Conservation (phyloP, 1,284 basidiomycete species). For the Cutaneotrichosporon cutaneum region DNA sequence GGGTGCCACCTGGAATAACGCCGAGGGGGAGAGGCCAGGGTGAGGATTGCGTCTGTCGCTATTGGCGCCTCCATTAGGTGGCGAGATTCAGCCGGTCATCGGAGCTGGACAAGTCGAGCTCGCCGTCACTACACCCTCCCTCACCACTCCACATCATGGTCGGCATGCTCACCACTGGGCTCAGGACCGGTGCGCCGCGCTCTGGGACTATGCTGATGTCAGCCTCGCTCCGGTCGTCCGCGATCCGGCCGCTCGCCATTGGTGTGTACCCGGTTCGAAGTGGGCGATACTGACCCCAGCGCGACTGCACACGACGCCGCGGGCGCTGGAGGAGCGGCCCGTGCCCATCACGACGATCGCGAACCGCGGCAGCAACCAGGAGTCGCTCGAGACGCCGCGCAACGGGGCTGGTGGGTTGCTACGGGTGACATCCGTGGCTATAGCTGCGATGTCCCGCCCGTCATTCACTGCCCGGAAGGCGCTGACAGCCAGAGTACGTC, state of each 20-base stretch:
- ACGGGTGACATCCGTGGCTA: too few relatives aligned
- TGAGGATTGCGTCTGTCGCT: not conserved
- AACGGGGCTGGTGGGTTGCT: slow-evolving; percentile 76
- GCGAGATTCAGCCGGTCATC: not conserved
- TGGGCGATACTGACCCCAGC: not conserved
- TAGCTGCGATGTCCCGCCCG: too few relatives aligned
- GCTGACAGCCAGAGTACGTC: slow-evolving; percentile 74
- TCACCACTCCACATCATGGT: slow-evolving; percentile 30
- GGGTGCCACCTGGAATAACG: not conserved
- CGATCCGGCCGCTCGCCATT: slow-evolving; percentile 38
- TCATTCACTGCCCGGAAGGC: too few relatives aligned
- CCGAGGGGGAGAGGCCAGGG: not conserved
- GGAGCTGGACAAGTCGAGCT: not conserved
- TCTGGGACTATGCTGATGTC: not conserved
- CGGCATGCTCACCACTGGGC: slow-evolving; percentile 35
- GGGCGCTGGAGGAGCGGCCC: slow-evolving; percentile 42
- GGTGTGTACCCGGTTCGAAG: slow-evolving; percentile 2
- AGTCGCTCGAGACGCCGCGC: slow-evolving; percentile 79
- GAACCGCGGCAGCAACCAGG: slow-evolving; percentile 74
- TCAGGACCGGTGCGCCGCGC: slow-evolving; percentile 34
- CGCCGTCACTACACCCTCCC: not conserved
- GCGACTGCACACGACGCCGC: slow-evolving; percentile 37
- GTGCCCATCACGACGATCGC: slow-evolving; percentile 57
- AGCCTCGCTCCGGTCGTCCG: slow-evolving; percentile 29
- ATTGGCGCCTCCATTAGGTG: not conserved